Evolutionary conservation across 139 green algal species (phyloP), one percentile per base, ranked within the genome.

Genomic region (Asterochloris erici): DNA sequence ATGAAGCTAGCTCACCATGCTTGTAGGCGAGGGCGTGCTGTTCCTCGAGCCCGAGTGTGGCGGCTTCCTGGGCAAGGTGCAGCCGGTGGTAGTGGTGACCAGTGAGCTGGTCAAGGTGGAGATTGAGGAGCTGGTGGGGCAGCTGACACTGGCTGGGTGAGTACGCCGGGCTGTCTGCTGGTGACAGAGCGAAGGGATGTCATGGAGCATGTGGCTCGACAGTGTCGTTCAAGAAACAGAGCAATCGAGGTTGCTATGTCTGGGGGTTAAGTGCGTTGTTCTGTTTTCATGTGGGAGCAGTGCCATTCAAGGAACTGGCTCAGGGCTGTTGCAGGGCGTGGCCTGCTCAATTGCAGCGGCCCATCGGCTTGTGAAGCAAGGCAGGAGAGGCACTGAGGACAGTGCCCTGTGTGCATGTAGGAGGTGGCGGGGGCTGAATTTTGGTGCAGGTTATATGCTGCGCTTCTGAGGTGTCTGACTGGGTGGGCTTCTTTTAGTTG

Each of bases 41-140:
- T 79, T 60, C 10, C 71, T 84, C 23, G 80, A 84, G 61, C 60
- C 71, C 19, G 80, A 84, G 80, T 68, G 63, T 16, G 28, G n/a
- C 24, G 60, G 80, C 71, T 63, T 84, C 69, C 47, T 84, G 60
- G 79, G 80, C 60, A 24, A 54, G 16, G n/a, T 71, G 17, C 80
- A 74, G 60, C 80, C 80, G 4, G 19, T 84, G 10, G 80, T 84
- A 27, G 29, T 84, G 61, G 54, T n/a, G 12, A n/a, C 26, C 12
- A 26, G 73, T 68, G 54, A 54, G 12, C 60, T 47, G 12, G 73
- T 76, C 11, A n/a, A 69, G 9, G 69, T 73, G 70, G 80, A 84
- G 27, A 16, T 84, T 0, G 38, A 26, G 23, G 63, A 16, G 23
- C 71, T 84, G 70, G 38, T 77, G 13, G 16, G 14, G 38, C 15